phyloP scores from a whole-genome alignment of 2,329 filamentous ascomycete genomes.

The Phaeosphaeriaceae sp. region DNA sequence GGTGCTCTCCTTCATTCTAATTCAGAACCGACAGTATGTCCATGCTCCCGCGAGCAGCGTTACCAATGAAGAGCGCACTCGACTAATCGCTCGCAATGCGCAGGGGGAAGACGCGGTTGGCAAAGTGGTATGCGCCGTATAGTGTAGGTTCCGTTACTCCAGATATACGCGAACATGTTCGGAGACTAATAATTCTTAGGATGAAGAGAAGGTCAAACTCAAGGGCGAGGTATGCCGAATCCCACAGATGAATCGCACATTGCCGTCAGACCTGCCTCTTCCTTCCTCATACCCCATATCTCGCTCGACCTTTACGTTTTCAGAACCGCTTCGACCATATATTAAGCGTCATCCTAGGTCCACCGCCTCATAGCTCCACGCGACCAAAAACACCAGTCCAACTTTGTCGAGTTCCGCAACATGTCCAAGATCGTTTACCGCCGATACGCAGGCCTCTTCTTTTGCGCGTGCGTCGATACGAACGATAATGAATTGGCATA shows the following conservation, averaged over 20 bases:
- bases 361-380: constrained; percentile 96
- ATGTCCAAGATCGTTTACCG: constrained; percentile 94
- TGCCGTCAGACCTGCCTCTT: not conserved
- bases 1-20: constrained; percentile 86
- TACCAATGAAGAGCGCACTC: not conserved
- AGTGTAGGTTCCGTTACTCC: constrained; percentile 61
- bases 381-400: constrained; percentile 99
- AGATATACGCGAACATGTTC: not conserved
- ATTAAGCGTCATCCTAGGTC: constrained; percentile 63
- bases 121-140: constrained; percentile 99
- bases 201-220: constrained; percentile 98
- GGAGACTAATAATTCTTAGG: constrained; percentile 54
- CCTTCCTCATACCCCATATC: not conserved
- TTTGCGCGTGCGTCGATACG: constrained; percentile 98
- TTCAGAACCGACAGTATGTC: constrained; percentile 83
- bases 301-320: not conserved
- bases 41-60: not conserved
- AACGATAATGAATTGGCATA: constrained; percentile 99
- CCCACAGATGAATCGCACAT: not conserved
- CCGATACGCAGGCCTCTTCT: constrained; percentile 96
- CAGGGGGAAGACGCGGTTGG: constrained; percentile 96
- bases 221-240: constrained; percentile 81
- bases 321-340: not conserved
- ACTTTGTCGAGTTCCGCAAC: constrained; percentile 95
- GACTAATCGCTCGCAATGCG: constrained; percentile 11